Evolutionary conservation across 1,284 basidiomycete species (phyloP).

Genomic region (Sphagnurus paluster): DNA sequence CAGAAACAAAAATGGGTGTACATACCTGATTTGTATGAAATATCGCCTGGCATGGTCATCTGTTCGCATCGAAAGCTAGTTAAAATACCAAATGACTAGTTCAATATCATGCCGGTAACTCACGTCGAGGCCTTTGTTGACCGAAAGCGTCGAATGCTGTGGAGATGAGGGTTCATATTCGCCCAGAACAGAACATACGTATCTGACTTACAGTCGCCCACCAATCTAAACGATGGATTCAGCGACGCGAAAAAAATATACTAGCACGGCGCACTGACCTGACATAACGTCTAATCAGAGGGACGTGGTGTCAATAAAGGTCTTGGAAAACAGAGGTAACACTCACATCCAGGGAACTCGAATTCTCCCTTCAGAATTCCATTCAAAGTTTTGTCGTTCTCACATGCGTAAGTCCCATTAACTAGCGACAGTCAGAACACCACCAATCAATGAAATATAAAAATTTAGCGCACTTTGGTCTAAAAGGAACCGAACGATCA

Average conservation of each 20-base stretch:
- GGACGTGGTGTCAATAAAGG: background rate
- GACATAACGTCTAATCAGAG: conserved; percentile 25
- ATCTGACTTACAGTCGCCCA: background rate
- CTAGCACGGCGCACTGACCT: too few relatives aligned
- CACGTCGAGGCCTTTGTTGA: background rate
- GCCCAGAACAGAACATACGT: background rate
- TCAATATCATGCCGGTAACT: background rate
- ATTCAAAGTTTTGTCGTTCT: conserved; percentile 76
- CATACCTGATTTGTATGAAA: background rate
- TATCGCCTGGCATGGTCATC: background rate
- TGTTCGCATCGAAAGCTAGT: background rate
- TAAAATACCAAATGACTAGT: background rate
- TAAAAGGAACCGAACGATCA: background rate
- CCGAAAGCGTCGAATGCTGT: conserved; percentile 1
- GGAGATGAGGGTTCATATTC: background rate
- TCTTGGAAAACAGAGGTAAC: background rate
- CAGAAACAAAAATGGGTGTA: background rate
- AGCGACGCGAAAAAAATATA: too few relatives aligned
- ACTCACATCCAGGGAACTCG: conserved; percentile 75
- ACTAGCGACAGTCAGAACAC: conserved; percentile 45
- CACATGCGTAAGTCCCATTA: conserved; percentile 80
- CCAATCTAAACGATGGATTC: background rate
- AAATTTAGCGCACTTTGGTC: too few relatives aligned
- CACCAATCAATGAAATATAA: background rate
- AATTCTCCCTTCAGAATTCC: conserved; percentile 78